Conservation (phyloP, 2,329 filamentous ascomycete genomes). For the Colletotrichum caudatum region DNA sequence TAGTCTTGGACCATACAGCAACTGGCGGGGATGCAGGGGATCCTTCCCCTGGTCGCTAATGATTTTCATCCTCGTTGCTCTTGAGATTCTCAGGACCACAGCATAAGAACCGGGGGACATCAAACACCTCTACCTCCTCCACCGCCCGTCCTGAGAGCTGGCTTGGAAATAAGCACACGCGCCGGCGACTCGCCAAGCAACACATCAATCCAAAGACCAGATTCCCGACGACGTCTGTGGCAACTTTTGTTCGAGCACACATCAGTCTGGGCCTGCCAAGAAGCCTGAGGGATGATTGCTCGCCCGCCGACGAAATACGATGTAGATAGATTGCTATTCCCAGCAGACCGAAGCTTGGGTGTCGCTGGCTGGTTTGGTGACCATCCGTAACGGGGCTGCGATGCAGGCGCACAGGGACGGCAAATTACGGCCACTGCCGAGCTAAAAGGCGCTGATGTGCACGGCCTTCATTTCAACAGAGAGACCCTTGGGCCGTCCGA, state of each 20-base stretch:
- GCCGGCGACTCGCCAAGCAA: neutral
- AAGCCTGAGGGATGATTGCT: conserved; percentile 29
- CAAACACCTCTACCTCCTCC: conserved; percentile 22
- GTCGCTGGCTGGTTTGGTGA: conserved; percentile 23
- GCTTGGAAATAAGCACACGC: conserved; percentile 14
- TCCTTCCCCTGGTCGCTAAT: conserved; percentile 28
- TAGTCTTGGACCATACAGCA: conserved; percentile 36
- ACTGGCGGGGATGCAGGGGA: conserved; percentile 34
- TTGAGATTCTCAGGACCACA: conserved; percentile 36
- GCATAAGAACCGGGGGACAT: conserved; percentile 29
- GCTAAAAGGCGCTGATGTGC: conserved; percentile 36
- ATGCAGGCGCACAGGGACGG: conserved; percentile 36
- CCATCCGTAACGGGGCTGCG: conserved; percentile 17
- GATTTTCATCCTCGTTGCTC: conserved; percentile 26
- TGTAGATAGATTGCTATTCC: neutral
- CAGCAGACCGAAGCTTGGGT: conserved; percentile 15
- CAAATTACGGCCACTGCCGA: conserved; percentile 39
- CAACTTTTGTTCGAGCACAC: conserved; percentile 10
- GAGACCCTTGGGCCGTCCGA: conserved; percentile 33
- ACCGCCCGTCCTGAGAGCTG: conserved; percentile 21
- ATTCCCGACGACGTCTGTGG: conserved; percentile 5
- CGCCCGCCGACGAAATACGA: conserved; percentile 15
- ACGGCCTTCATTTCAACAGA: conserved; percentile 40
- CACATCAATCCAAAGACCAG: neutral
- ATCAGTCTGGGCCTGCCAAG: conserved; percentile 35